Conservation (phyloP, 2,329 filamentous ascomycete genomes). For the Talaromyces sp. region DNA sequence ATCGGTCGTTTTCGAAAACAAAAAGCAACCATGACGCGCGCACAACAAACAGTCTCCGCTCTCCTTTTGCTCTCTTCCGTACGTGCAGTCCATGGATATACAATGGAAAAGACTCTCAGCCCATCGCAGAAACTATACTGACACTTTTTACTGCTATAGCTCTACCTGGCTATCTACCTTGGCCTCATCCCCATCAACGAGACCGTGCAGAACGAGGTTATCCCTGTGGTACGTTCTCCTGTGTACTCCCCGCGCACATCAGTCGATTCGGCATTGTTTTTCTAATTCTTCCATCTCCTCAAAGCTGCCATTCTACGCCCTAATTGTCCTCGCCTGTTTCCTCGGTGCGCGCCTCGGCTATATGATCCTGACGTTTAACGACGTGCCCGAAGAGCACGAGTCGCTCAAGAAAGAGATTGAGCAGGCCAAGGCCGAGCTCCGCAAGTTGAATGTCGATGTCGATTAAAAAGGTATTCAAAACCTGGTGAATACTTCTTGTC, state of each 20-base stretch:
- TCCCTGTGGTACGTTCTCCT: slow-evolving; percentile 77
- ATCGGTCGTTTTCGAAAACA: neutral
- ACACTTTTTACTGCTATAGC: slow-evolving; percentile 62
- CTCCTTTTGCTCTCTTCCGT: slow-evolving; percentile 84
- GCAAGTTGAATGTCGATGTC: slow-evolving; percentile 39
- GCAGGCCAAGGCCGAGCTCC: slow-evolving; percentile 40
- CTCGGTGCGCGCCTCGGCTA: slow-evolving; percentile 87
- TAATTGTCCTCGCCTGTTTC: slow-evolving; percentile 87
- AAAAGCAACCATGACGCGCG: slow-evolving; percentile 73
- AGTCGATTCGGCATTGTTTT: neutral
- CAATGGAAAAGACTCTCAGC: neutral
- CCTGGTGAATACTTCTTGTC: neutral
- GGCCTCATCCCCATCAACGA: slow-evolving; percentile 75
- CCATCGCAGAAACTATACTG: neutral
- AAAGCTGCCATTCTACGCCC: slow-evolving; percentile 86
- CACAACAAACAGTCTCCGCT: slow-evolving; percentile 85
- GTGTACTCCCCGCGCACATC: slow-evolving; percentile 38
- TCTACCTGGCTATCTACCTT: slow-evolving; percentile 84
- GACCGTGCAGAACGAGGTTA: slow-evolving; percentile 74
- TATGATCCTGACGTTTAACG: slow-evolving; percentile 94
- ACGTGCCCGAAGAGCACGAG: slow-evolving; percentile 83
- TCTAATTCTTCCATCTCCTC: neutral
- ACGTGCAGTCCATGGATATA: slow-evolving; percentile 32
- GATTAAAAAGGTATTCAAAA: slow-evolving; percentile 25
- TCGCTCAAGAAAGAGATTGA: slow-evolving; percentile 82